Conservation (phyloP, 768 basidiomycete species). For the Cantharellus anzutake region DNA sequence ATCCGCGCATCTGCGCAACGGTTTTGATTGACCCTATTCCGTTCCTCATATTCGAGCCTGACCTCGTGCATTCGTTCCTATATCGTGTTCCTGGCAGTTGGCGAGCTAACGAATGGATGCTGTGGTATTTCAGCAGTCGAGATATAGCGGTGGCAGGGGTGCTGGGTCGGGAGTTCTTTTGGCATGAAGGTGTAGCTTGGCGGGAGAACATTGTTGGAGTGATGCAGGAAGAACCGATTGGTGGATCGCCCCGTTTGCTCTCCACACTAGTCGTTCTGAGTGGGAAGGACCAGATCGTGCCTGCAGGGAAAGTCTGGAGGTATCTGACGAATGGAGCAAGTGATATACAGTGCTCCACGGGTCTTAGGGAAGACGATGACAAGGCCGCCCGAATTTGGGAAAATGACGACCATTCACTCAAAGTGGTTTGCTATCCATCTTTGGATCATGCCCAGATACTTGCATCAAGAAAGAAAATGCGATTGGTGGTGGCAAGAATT, state of each 20-base stretch:
- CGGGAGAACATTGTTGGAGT: not conserved
- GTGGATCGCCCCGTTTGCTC: too few relatives aligned
- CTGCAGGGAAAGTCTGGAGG: not conserved
- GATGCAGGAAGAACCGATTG: not conserved
- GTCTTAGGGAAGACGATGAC: too few relatives aligned
- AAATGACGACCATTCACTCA: too few relatives aligned
- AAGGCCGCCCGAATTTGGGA: too few relatives aligned
- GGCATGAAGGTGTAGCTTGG: slow-evolving; percentile 24
- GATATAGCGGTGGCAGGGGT: slow-evolving; percentile 44
- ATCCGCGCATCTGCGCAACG: slow-evolving; percentile 17
- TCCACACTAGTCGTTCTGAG: not conserved
- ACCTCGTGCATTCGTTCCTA: slow-evolving; percentile 47
- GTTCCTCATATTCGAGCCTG: slow-evolving; percentile 39
- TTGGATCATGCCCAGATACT: too few relatives aligned
- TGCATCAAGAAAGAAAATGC: too few relatives aligned
- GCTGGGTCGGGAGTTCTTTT: slow-evolving; percentile 43
- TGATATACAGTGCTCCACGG: too few relatives aligned
- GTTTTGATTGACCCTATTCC: slow-evolving; percentile 49
- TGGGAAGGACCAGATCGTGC: not conserved
- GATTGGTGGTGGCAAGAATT: too few relatives aligned
- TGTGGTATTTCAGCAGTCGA: slow-evolving; percentile 49
- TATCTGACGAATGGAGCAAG: not conserved
- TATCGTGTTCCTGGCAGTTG: slow-evolving; percentile 28
- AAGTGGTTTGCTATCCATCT: too few relatives aligned
- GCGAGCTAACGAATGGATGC: slow-evolving; percentile 39